These are phyloP conservation scores for Pelargonium citronellum DNA, from an alignment of 441 rosid genomes.

Conservation along the genomic window DNA sequence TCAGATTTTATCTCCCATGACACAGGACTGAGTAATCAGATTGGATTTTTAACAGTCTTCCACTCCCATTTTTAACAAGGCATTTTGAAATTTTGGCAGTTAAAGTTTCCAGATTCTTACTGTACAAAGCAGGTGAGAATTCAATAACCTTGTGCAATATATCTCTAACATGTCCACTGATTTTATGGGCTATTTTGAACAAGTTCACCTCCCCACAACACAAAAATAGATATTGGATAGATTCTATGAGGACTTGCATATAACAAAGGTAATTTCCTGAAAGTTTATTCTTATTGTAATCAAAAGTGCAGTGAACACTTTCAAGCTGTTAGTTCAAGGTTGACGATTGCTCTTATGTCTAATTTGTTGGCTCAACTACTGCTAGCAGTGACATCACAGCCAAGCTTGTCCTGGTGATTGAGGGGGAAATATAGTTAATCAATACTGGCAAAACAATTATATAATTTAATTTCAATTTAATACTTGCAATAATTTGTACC, in stretches of 20 bases:
- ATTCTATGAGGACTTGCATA: constrained; percentile 1
- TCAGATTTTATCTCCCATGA: not conserved
- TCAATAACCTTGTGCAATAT: not conserved
- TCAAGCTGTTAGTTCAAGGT: constrained; percentile 1
- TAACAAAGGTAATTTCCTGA: constrained; percentile 10
- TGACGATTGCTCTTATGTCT: constrained; percentile 8
- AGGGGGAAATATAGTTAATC: not conserved
- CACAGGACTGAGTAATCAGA: not conserved
- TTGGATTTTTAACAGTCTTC: not conserved
- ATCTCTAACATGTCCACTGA: not conserved
- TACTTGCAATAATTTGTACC: constrained; percentile 5
- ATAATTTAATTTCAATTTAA: not conserved
- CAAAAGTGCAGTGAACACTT: not conserved
- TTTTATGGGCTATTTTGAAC: constrained; percentile 12
- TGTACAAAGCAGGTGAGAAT: constrained; percentile 1
- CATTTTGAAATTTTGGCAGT: not conserved
- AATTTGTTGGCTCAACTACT: constrained; percentile 37
- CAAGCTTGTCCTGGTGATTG: not conserved
- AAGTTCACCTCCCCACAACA: not conserved
- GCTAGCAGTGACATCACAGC: constrained; percentile 40
- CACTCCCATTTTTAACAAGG: not conserved
- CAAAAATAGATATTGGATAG: not conserved
- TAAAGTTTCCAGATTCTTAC: constrained; percentile 1
- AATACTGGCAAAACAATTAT: not conserved
- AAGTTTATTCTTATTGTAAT: constrained; percentile 5